Evolutionary conservation across 129 eudicot species (phyloP), one percentile per base, ranked within the genome.

Genomic region (Tagetes erecta): DNA sequence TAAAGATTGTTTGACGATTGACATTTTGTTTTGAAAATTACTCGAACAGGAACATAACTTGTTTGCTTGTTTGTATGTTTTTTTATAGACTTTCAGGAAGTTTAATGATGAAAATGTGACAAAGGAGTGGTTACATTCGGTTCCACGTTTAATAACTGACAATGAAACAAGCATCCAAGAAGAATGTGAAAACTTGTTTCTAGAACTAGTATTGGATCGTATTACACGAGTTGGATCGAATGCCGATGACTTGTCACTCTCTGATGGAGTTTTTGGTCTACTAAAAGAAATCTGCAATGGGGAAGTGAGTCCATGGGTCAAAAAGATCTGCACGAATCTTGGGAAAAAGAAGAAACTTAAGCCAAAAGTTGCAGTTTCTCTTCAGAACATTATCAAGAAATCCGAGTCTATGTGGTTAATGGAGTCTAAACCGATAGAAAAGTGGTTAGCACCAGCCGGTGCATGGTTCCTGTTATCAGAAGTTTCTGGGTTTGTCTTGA

Each of bases 131-230:
- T 81, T 95, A 70, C 94, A 85, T 84, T 91, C 96, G 34, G 85
- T 91, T 75, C 96, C 94, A 27, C 88, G 80, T 71, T 71, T 95
- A 12, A 88, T 91, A 70, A 71, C 81, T 30, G 99, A 95, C 79
- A 88, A 87, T 59, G 99, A 95, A 86, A 80, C 99, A 64, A 87
- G 96, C 83, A 91, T 95, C 63, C 99, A 95, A 79, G 99, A 95
- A 80, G 99, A 95, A 77, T 95, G 97, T 27, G 97, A 95, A 81
- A 91, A 87, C 72, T 82, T 95, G 76, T 95, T 91, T 80, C 71
- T 87, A n/a, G 99, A 91, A 81, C 81, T 95, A 66, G 92, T 88
- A 49, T 59, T 95, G 68, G 94, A 91, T 71, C 82, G 96, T 35
- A 81, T 95, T 63, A 85, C 94, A 50, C 74, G 78, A 64, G 91